phyloP scores from a whole-genome alignment of 176 grass and related monocot genomes.

The Paspalum vaginatum region DNA sequence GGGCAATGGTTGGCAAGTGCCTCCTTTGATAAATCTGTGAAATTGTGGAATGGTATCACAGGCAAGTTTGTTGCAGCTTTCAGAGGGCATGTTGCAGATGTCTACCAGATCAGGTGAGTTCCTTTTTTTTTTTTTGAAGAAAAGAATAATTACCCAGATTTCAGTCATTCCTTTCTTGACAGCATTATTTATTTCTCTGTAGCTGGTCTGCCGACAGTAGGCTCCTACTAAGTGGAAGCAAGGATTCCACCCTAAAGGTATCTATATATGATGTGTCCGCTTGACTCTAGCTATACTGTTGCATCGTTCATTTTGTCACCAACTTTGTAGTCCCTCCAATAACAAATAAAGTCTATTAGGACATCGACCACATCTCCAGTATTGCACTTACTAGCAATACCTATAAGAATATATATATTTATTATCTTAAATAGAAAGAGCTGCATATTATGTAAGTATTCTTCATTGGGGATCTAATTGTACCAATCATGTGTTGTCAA shows the following conservation, averaged over 20 bases:
- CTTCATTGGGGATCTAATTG: neutral
- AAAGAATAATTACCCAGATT: neutral
- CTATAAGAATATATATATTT: neutral
- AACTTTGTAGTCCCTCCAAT: neutral
- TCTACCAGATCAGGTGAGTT: constrained; percentile 90
- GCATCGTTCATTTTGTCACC: neutral
- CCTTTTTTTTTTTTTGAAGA: neutral
- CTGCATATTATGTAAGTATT: neutral
- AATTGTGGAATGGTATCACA: constrained; percentile 96
- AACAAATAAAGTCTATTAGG: neutral
- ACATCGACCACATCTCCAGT: neutral
- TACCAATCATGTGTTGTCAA: neutral
- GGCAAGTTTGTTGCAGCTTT: constrained; percentile 87
- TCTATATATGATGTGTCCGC: neutral
- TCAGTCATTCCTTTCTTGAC: constrained; percentile 6
- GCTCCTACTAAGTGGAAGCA: constrained; percentile 97
- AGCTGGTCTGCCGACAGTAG: constrained; percentile 98
- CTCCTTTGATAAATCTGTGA: constrained; percentile 97
- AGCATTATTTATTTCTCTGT: constrained; percentile 31
- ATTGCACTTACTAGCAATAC: neutral
- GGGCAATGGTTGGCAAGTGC: constrained; percentile 98
- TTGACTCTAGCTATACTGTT: neutral
- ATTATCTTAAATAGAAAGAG: neutral
- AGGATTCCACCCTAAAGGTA: constrained; percentile 98
- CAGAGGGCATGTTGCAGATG: constrained; percentile 88